These are phyloP conservation scores for Hyaloscypha finlandica DNA, from an alignment of 495 filamentous ascomycete species.

Conservation along the genomic window DNA sequence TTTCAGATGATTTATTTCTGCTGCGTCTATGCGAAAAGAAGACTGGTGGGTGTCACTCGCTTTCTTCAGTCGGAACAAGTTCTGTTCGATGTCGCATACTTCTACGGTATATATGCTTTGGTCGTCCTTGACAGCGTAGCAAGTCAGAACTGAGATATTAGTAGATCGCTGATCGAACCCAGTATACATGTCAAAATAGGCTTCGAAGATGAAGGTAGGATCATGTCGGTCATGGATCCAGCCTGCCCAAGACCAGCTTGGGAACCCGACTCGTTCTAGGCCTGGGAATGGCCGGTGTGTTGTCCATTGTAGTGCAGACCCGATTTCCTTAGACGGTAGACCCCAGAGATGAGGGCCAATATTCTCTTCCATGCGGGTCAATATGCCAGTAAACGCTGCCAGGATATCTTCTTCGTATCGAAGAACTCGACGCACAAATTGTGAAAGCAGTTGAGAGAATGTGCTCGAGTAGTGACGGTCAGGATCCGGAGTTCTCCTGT, in stretches of 20 bases:
- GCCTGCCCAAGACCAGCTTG: constrained; percentile 7
- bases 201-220: not conserved
- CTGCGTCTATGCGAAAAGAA: not conserved
- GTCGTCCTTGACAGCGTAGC: not conserved
- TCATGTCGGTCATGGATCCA: not conserved
- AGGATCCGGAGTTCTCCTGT: not conserved
- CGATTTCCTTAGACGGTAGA: not conserved
- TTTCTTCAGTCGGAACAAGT: too few relatives aligned
- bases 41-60: not conserved
- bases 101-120: not conserved
- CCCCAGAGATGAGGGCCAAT: not conserved
- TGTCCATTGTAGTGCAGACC: not conserved
- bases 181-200: not conserved
- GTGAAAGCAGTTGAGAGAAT: not conserved
- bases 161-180: not conserved
- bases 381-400: not conserved
- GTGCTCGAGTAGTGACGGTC: not conserved
- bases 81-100: not conserved
- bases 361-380: not conserved
- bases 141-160: constrained; percentile 4
- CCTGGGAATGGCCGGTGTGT: not conserved
- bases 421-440: not conserved
- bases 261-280: not conserved
- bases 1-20: too few relatives aligned
- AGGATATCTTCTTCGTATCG: not conserved